A percentile compares a stretch with the other conserved stretches of the same genome.
phyloP scores from a whole-genome alignment of 179 eudicot species.

The Actinidia polygama region DNA sequence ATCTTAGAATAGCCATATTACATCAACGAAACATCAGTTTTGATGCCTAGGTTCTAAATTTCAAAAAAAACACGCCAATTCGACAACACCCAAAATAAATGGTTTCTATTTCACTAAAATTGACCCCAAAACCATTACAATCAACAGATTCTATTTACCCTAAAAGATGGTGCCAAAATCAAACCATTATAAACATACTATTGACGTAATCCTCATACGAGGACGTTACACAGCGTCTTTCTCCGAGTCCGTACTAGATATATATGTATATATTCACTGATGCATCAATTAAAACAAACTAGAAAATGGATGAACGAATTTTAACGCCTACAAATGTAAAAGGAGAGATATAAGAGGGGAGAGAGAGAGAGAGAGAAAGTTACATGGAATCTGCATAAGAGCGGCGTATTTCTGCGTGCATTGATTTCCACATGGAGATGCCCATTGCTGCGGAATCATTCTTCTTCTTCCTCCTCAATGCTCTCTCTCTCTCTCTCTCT shows the following conservation, averaged over 20 bases:
- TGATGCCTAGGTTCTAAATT: too few relatives aligned
- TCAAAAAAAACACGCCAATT: too few relatives aligned
- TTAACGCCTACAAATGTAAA: not conserved
- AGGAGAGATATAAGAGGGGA: too few relatives aligned
- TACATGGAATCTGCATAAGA: constrained; percentile 92
- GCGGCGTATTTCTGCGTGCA: constrained; percentile 93
- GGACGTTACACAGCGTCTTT: too few relatives aligned
- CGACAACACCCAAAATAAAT: too few relatives aligned
- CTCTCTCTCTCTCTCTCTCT: not conserved
- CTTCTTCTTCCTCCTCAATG: not conserved
- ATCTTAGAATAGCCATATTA: too few relatives aligned
- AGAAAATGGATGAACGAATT: not conserved
- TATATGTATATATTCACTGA: not conserved
- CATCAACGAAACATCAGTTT: too few relatives aligned
- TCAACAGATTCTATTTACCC: not conserved
- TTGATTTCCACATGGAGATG: constrained; percentile 79
- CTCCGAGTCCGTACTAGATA: too few relatives aligned
- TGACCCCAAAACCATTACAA: not conserved
- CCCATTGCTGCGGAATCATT: constrained; percentile 82
- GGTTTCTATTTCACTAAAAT: too few relatives aligned
- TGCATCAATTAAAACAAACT: not conserved
- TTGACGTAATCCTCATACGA: too few relatives aligned
- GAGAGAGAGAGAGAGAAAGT: not conserved
- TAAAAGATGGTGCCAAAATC: not conserved
- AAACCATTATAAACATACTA: too few relatives aligned